Evolutionary conservation across 345 rosid species (phyloP).

Genomic region (Heritiera littoralis): DNA sequence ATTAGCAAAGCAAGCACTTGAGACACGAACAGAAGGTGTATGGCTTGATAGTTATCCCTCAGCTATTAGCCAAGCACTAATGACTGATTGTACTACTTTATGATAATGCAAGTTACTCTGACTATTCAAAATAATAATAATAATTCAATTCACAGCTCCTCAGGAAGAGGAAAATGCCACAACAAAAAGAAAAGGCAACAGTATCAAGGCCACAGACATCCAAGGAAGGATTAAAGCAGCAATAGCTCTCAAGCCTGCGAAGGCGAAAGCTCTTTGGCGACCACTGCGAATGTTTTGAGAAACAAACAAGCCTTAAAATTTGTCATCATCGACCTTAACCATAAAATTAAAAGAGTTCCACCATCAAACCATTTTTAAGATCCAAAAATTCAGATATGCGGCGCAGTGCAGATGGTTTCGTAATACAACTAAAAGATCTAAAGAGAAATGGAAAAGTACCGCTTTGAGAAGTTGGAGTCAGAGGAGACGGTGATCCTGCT

Average conservation of each 20-base stretch:
- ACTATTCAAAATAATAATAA: too few relatives aligned
- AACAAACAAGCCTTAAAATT: conserved; percentile 47
- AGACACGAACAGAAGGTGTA: too few relatives aligned
- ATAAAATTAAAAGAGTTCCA: background rate
- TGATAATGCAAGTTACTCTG: too few relatives aligned
- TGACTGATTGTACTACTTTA: too few relatives aligned
- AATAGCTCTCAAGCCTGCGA: conserved; percentile 45
- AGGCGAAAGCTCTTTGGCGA: conserved; percentile 57
- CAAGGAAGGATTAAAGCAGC: conserved; percentile 41
- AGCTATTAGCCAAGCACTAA: too few relatives aligned
- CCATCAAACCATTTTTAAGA: background rate
- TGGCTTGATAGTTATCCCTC: too few relatives aligned
- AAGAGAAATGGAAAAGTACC: conserved; percentile 34
- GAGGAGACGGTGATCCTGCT: conserved; percentile 61
- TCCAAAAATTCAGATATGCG: background rate
- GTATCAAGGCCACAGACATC: conserved; percentile 33
- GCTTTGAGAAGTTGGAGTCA: conserved; percentile 63
- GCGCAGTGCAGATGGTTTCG: background rate
- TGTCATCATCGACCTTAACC: conserved; percentile 14
- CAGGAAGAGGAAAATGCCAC: too few relatives aligned
- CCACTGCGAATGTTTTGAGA: conserved; percentile 68
- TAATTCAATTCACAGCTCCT: too few relatives aligned
- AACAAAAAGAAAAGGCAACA: background rate
- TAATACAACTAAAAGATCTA: background rate
- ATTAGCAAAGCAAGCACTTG: too few relatives aligned